These are phyloP conservation scores for Hymenochaete sp. DNA, from an alignment of 1,284 basidiomycete species.

Conservation along the genomic window DNA sequence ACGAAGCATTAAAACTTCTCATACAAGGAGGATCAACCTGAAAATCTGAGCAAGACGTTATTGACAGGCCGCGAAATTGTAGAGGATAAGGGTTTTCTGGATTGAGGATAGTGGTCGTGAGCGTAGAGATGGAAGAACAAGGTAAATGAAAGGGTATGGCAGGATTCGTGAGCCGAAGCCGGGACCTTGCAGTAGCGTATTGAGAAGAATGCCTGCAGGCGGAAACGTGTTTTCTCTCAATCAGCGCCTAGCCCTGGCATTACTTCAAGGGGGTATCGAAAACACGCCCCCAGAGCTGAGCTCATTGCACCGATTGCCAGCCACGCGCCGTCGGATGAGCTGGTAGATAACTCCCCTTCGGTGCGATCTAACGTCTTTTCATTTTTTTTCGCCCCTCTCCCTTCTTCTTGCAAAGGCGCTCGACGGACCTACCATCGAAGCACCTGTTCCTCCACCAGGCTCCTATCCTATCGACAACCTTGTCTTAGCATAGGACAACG, in stretches of 20 bases:
- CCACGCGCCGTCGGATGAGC: no score
- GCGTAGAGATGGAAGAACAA: no score
- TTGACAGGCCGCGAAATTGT: no score
- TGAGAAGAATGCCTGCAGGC: constrained; percentile 30
- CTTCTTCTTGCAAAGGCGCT: neutral
- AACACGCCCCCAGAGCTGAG: constrained; percentile 3
- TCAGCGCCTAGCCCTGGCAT: constrained; percentile 12
- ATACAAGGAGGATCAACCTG: no score
- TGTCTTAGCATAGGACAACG: constrained; percentile 6
- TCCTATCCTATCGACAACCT: constrained; percentile 6
- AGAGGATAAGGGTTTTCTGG: no score
- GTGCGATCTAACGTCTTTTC: neutral
- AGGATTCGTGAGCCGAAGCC: neutral
- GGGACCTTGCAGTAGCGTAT: constrained; percentile 6
- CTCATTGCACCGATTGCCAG: no score
- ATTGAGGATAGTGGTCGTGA: no score
- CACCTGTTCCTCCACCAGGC: neutral
- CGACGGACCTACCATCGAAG: constrained; percentile 5
- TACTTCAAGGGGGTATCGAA: constrained; percentile 7
- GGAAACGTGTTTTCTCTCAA: constrained; percentile 28
- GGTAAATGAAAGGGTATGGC: constrained; percentile 9
- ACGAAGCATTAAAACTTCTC: no score
- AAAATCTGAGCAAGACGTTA: no score
- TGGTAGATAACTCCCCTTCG: constrained; percentile 16
- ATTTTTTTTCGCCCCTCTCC: constrained; percentile 8